Conservation (phyloP, 208 protist species). For the Phytomonas serpens region DNA sequence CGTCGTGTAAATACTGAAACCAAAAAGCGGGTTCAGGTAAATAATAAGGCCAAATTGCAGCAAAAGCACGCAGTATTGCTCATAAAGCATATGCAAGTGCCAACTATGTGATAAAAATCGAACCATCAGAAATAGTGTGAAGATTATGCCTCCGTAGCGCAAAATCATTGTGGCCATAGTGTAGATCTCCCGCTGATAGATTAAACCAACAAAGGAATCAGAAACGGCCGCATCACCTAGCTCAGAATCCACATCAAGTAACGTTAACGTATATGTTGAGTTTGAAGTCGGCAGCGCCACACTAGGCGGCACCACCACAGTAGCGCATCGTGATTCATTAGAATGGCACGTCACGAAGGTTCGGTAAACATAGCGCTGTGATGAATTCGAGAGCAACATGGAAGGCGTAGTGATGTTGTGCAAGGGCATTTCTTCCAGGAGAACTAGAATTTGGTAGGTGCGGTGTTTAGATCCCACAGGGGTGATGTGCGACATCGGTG, state of each 20-base stretch:
- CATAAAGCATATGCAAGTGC: slow-evolving; percentile 25
- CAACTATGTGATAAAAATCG: slow-evolving; percentile 41
- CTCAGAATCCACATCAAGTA: slow-evolving; percentile 46
- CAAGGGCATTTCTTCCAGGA: neutral
- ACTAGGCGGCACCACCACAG: slow-evolving; percentile 45
- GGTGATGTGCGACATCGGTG: slow-evolving; percentile 29
- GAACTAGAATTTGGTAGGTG: neutral
- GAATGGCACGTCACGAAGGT: slow-evolving; percentile 41
- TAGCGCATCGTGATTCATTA: slow-evolving; percentile 30
- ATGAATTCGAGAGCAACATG: slow-evolving; percentile 5
- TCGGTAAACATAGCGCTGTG: slow-evolving; percentile 26
- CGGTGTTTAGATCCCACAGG: slow-evolving; percentile 7
- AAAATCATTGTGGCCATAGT: slow-evolving; percentile 53
- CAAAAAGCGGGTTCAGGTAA: slow-evolving; percentile 69
- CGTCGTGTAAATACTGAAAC: slow-evolving; percentile 28
- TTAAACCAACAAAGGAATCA: slow-evolving; percentile 39
- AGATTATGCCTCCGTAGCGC: slow-evolving; percentile 49
- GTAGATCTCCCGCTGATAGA: slow-evolving; percentile 56
- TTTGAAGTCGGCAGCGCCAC: slow-evolving; percentile 31
- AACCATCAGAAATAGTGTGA: slow-evolving; percentile 30
- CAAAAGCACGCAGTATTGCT: slow-evolving; percentile 54
- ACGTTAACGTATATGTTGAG: slow-evolving; percentile 40
- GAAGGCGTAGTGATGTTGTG: neutral
- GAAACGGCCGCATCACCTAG: slow-evolving; percentile 25
- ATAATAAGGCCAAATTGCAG: slow-evolving; percentile 39